These are phyloP conservation scores for Aspergillus sclerotioniger DNA, from an alignment of 495 filamentous ascomycete species.

Conservation along the genomic window DNA sequence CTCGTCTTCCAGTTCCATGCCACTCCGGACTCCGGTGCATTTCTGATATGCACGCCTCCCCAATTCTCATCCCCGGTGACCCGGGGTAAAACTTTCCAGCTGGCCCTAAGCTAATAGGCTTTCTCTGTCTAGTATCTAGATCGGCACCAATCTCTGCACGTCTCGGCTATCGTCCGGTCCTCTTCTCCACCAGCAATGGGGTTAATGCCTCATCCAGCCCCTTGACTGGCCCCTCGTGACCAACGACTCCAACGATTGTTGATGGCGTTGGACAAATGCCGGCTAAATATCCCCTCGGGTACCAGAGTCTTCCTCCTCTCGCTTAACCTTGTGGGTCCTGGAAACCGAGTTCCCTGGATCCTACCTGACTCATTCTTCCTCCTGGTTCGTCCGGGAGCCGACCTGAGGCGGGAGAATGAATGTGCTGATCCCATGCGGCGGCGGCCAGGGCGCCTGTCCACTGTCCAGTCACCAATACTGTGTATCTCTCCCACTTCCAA, in stretches of 20 bases:
- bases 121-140: neutral
- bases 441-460: neutral
- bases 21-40: neutral
- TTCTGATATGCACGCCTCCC: neutral
- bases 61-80: neutral
- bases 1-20: neutral
- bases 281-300: constrained; percentile 2
- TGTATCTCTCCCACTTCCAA: neutral
- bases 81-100: neutral
- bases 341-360: neutral
- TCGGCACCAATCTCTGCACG: neutral
- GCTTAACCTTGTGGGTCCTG: constrained; percentile 3
- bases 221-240: neutral
- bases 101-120: neutral
- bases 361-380: neutral
- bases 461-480: neutral
- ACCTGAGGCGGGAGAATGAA: neutral
- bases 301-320: neutral
- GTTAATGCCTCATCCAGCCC: neutral
- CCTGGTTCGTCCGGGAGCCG: constrained; percentile 3
- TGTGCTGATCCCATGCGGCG: neutral
- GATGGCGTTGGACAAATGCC: neutral
- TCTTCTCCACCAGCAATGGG: neutral
- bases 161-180: constrained; percentile 1
- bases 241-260: neutral